Conservation (phyloP, 192 early-diverging fungal species). For the Coemansia pectinata region DNA sequence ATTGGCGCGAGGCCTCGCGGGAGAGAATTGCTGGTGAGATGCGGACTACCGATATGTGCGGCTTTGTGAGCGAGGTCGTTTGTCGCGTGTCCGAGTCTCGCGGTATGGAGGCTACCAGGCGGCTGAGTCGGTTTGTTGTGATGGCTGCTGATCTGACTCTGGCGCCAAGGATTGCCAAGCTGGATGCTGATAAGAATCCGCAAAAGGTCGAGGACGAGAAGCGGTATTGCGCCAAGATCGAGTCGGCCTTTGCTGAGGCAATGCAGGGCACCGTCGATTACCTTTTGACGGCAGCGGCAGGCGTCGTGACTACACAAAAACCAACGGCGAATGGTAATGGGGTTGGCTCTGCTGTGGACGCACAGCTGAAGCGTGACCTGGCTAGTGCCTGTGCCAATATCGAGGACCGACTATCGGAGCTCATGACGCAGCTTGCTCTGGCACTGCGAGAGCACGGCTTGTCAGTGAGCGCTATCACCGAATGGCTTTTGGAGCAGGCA, state of each 20-base stretch:
- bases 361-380: constrained; percentile 8
- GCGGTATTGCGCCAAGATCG: constrained; percentile 15
- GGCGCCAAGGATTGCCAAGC: constrained; percentile 31
- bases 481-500: constrained; percentile 29
- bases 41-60: constrained; percentile 7
- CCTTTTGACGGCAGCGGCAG: background rate
- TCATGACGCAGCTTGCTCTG: constrained; percentile 11
- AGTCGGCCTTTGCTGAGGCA: constrained; percentile 12
- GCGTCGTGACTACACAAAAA: background rate
- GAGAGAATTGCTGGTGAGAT: constrained; percentile 21
- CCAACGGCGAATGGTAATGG: background rate
- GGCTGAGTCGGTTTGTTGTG: constrained; percentile 10
- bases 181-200: constrained; percentile 3
- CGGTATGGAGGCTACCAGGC: constrained; percentile 5
- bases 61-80: constrained; percentile 26
- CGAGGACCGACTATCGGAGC: constrained; percentile 11
- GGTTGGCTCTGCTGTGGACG: constrained; percentile 1
- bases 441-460: background rate
- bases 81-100: constrained; percentile 29
- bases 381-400: constrained; percentile 16
- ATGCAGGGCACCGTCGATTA: constrained; percentile 4
- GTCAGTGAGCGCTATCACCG: constrained; percentile 3
- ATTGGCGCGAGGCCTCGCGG: background rate
- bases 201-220: constrained; percentile 11
- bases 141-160: constrained; percentile 16